Evolutionary conservation across 2,329 filamentous ascomycete species (phyloP).

Genomic region (Phaeophleospora eucalypticola): DNA sequence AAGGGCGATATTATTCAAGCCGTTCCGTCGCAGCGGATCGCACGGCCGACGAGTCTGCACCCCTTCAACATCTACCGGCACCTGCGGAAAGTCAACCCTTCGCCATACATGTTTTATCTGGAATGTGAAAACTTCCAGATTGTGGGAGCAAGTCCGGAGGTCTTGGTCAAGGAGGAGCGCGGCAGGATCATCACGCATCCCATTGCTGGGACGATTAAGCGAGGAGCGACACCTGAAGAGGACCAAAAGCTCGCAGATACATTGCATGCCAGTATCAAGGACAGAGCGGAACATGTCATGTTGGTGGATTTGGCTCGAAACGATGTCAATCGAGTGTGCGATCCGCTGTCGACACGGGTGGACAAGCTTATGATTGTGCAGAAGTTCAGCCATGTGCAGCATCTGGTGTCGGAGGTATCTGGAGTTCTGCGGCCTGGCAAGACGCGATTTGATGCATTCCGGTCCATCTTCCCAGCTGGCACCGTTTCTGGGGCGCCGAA

Average conservation of each 20-base stretch:
- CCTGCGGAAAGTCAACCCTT: constrained; percentile 93
- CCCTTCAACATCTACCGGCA: constrained; percentile 98
- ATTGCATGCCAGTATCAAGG: constrained; percentile 77
- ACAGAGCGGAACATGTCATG: constrained; percentile 95
- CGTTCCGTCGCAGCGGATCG: constrained; percentile 89
- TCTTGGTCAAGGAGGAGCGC: constrained; percentile 83
- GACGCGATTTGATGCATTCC: constrained; percentile 91
- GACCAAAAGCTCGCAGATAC: constrained; percentile 75
- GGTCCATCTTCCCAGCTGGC: constrained; percentile 90
- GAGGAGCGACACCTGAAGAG: constrained; percentile 74
- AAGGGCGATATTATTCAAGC: constrained; percentile 95
- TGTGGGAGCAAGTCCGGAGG: constrained; percentile 88
- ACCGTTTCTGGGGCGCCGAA: constrained; percentile 95
- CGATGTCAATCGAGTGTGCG: constrained; percentile 92
- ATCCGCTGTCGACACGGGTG: constrained; percentile 82
- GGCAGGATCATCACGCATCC: constrained; percentile 92
- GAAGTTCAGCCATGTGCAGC: constrained; percentile 94
- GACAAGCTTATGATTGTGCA: constrained; percentile 93
- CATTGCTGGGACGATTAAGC: constrained; percentile 91
- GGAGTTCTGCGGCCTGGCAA: constrained; percentile 78
- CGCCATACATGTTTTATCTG: constrained; percentile 95
- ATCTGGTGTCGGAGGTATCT: constrained; percentile 92
- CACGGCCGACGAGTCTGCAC: constrained; percentile 82
- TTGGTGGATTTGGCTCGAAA: constrained; percentile 93
- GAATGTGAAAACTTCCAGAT: constrained; percentile 91